A percentile compares a stretch with the other conserved stretches of the same genome.
Conservation (phyloP, 1,284 basidiomycete genomes). For the Testicularia cyperi region DNA sequence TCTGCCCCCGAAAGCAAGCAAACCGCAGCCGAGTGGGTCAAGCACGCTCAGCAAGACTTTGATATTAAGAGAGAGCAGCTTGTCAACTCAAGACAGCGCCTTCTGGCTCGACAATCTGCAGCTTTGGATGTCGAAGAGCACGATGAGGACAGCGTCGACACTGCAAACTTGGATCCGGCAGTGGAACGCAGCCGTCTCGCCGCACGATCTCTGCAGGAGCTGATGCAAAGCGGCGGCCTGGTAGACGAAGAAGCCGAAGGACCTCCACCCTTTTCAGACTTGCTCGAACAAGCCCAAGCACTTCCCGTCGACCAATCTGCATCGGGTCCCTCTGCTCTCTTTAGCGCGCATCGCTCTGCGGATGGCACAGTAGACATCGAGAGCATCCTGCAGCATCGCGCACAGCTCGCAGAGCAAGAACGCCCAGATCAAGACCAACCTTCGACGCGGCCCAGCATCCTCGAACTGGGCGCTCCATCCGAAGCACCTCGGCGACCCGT, state of each 20-base stretch:
- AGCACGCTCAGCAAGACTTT: constrained; percentile 30
- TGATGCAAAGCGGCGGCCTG: constrained; percentile 28
- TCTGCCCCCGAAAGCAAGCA: no score
- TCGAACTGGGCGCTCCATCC: constrained; percentile 7
- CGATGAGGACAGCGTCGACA: neutral
- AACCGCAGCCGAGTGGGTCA: constrained; percentile 29
- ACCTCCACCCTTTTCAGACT: constrained; percentile 7
- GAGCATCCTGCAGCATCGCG: constrained; percentile 28
- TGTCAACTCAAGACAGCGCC: no score
- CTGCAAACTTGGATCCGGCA: no score
- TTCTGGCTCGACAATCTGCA: no score
- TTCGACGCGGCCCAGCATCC: constrained; percentile 6
- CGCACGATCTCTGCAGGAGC: constrained; percentile 27
- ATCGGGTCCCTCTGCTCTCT: constrained; percentile 31
- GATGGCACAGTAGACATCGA: constrained; percentile 34
- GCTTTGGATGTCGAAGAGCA: no score
- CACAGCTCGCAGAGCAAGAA: constrained; percentile 2
- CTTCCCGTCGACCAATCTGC: constrained; percentile 2
- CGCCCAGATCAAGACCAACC: constrained; percentile 1
- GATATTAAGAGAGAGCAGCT: no score
- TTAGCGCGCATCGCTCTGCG: constrained; percentile 14
- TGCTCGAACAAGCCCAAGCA: constrained; percentile 21
- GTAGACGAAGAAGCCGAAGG: constrained; percentile 7
- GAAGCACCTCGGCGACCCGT: constrained; percentile 9
- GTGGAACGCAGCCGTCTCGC: constrained; percentile 30